These are phyloP conservation scores for Vaccinium corymbosum DNA, from an alignment of 148 eudicot genomes.

Conservation along the genomic window DNA sequence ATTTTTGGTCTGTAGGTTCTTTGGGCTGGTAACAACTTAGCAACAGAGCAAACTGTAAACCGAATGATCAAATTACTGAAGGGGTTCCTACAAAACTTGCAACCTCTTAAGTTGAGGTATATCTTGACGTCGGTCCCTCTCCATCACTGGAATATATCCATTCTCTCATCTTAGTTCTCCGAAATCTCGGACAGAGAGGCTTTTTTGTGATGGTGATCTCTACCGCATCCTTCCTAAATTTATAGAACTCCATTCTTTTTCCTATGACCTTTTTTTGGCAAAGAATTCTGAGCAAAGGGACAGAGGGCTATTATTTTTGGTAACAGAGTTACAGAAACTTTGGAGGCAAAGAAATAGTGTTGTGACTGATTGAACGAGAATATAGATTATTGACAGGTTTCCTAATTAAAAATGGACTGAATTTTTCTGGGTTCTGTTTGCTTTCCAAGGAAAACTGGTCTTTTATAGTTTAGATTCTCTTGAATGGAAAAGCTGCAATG, in stretches of 20 bases:
- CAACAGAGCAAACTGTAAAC: constrained; percentile 37
- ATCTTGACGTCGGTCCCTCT: constrained; percentile 16
- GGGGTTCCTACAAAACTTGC: constrained; percentile 41
- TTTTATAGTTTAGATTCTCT: too few relatives aligned
- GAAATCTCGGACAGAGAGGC: not conserved
- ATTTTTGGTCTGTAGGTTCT: constrained; percentile 23
- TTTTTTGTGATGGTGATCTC: not conserved
- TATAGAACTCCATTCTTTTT: not conserved
- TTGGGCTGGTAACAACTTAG: constrained; percentile 43
- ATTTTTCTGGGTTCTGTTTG: too few relatives aligned
- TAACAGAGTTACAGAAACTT: not conserved
- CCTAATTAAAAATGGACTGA: too few relatives aligned
- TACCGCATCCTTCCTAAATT: not conserved
- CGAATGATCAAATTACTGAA: constrained; percentile 41
- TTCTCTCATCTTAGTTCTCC: not conserved
- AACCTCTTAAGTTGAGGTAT: constrained; percentile 33
- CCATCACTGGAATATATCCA: not conserved
- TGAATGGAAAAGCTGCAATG: too few relatives aligned
- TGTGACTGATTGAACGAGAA: not conserved
- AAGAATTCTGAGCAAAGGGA: not conserved
- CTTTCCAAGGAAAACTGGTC: too few relatives aligned
- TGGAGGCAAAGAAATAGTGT: not conserved
- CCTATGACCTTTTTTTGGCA: not conserved
- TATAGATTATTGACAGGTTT: too few relatives aligned
- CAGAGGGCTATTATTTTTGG: not conserved